Conservation (phyloP, 805 yeast genomes). For the Yarrowia deformans region DNA sequence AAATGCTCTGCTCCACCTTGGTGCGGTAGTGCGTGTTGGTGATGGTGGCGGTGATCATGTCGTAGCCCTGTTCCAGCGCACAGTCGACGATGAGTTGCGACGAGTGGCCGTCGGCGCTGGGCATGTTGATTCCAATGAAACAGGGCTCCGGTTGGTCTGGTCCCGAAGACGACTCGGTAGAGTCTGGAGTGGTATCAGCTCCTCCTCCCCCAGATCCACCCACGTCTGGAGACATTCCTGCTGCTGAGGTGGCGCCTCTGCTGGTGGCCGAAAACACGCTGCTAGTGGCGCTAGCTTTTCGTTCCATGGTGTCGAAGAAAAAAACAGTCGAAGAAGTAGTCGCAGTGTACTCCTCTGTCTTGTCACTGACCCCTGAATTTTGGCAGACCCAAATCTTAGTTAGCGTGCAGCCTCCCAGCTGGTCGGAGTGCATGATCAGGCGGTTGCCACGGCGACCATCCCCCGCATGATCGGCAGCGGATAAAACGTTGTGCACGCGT, state of each 20-base stretch:
- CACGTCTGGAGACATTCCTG: not conserved
- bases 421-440: not conserved
- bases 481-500: not conserved
- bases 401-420: not conserved
- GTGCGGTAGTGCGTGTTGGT: slow-evolving; percentile 55
- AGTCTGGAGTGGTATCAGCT: slow-evolving; percentile 18
- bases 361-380: slow-evolving; percentile 3
- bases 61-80: slow-evolving; percentile 57
- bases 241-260: not conserved
- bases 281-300: slow-evolving; percentile 28
- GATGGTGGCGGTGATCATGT: slow-evolving; percentile 60
- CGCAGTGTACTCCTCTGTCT: too few species aligned
- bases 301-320: slow-evolving; percentile 7
- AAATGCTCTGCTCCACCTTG: slow-evolving; percentile 24
- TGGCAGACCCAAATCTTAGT: slow-evolving; percentile 6
- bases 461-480: not conserved
- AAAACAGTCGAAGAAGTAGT: not conserved
- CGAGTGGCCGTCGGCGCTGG: slow-evolving; percentile 48
- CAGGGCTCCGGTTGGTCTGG: slow-evolving; percentile 15
- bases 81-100: slow-evolving; percentile 47
- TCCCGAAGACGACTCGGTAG: not conserved
- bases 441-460: not conserved
- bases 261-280: slow-evolving; percentile 12
- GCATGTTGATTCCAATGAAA: slow-evolving; percentile 51
- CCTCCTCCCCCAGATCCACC: slow-evolving; percentile 3